Evolutionary conservation across 1,284 basidiomycete species (phyloP), one percentile per base, ranked within the genome.

Genomic region (Kalmanozyma brasiliensis): DNA sequence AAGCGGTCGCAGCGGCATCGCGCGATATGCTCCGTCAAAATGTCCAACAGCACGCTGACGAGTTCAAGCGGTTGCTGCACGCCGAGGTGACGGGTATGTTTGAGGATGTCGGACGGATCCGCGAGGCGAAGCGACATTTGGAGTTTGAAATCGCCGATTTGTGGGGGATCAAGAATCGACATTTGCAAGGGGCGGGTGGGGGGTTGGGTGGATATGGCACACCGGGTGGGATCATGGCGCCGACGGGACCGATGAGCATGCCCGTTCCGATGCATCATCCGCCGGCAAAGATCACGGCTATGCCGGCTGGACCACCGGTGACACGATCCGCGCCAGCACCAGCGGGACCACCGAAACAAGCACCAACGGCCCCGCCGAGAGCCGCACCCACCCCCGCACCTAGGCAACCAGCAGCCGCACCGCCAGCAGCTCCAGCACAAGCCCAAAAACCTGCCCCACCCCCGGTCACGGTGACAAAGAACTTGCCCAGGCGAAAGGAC

Each of bases 91-190:
- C 41, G 16, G 55, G 52, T 8, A 78, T 78, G 76, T 76, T 78
- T 67, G 74, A 78, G 20, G 76, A 78, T 30, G 75, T 78, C 8
- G 76, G 74, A 33, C 75, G 71, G 69, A 78, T 78, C 19, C 52
- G 76, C 4, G 74, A 78, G 48, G 68, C 67, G 6, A 78, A 78
- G 37, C 32, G 72, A 4, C 58, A 60, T 23, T 42, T 78, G 26
- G 76, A 78, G 53, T 53, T 60, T 20, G 76, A 78, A 38, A 77
- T 78, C 34, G 67, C 74, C 0, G 76, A 78, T 43, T 49, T 78
- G 23, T 78, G 76, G 64, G 45, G 57, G 22, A 74, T 78, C 52
- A 78, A 78, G 55, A 45, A 35, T 8, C 20, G 62, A 3, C 71
- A 76, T 55, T 41, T 71, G 38, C 52, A 58, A 19, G 23, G 22